Conservation (phyloP, 2,329 filamentous ascomycete species). For the Phoma sp. region DNA sequence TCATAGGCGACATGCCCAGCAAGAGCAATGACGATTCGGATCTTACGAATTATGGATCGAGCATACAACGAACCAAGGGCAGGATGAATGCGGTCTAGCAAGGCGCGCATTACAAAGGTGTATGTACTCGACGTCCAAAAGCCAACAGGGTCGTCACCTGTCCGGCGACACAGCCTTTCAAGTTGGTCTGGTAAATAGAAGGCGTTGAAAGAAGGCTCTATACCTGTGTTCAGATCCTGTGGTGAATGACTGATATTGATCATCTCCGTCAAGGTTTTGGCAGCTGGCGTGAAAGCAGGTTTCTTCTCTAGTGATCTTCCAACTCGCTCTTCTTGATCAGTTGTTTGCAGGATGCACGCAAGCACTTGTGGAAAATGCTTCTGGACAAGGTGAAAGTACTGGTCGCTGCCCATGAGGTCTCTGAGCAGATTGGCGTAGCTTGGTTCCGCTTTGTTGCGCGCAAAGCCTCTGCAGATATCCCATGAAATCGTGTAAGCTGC, state of each 20-base stretch:
- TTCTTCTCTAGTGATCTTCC: conserved; percentile 63
- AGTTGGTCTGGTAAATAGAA: conserved; percentile 79
- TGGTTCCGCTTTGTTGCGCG: conserved; percentile 50
- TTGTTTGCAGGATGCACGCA: conserved; percentile 74
- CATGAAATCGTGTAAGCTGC: conserved; percentile 85
- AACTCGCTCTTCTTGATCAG: conserved; percentile 51
- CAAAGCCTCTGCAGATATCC: conserved; percentile 62
- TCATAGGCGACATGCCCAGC: conserved; percentile 74
- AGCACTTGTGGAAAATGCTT: conserved; percentile 78
- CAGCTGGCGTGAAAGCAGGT: conserved; percentile 64
- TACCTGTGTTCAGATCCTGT: conserved; percentile 72
- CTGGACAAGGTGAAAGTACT: conserved; percentile 68
- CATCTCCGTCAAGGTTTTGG: conserved; percentile 72
- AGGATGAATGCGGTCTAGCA: conserved; percentile 81
- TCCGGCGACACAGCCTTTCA: conserved; percentile 76
- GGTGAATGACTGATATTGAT: conserved; percentile 70
- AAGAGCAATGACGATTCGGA: conserved; percentile 80
- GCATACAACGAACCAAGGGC: conserved; percentile 86
- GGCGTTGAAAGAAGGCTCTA: conserved; percentile 85
- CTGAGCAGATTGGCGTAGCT: conserved; percentile 72
- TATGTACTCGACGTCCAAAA: conserved; percentile 81
- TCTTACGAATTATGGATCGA: conserved; percentile 83
- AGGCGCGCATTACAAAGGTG: conserved; percentile 73
- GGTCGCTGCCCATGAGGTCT: conserved; percentile 70
- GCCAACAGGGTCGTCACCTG: conserved; percentile 63